phyloP scores from a whole-genome alignment of 257 asterid species.

The Lycium ferocissimum region DNA sequence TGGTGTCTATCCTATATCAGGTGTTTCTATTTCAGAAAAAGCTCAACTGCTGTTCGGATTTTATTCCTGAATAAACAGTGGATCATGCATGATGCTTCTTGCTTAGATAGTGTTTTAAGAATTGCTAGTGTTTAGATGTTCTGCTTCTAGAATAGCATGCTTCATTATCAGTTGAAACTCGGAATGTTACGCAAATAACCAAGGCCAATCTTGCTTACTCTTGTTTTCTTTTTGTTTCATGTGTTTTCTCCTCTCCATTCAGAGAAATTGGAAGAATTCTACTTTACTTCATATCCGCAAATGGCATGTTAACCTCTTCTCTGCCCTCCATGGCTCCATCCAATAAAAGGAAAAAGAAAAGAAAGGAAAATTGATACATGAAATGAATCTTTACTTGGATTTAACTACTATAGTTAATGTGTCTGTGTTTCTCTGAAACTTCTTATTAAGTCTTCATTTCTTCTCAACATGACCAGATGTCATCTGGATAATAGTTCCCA shows the following conservation, averaged over 20 bases:
- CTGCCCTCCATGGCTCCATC: background rate
- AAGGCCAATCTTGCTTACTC: background rate
- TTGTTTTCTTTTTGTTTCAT: conserved; percentile 18
- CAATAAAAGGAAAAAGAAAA: background rate
- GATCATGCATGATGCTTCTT: background rate
- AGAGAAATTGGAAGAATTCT: background rate
- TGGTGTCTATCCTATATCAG: background rate
- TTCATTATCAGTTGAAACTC: background rate
- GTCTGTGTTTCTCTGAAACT: background rate
- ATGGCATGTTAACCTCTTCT: background rate
- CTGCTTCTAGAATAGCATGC: background rate
- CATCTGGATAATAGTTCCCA: background rate
- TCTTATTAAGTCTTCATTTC: background rate
- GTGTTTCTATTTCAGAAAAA: background rate
- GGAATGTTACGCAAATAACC: background rate
- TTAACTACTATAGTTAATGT: background rate
- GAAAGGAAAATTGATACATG: background rate
- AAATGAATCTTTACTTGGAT: background rate
- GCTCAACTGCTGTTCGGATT: background rate
- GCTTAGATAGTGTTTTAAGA: background rate
- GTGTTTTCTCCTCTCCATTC: background rate
- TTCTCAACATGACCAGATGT: background rate
- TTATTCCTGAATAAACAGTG: background rate
- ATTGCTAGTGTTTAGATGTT: background rate
- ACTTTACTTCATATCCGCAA: background rate